These are phyloP conservation scores for Deuterostichococcus epilithicus DNA, from an alignment of 139 green algal genomes.

Conservation along the genomic window DNA sequence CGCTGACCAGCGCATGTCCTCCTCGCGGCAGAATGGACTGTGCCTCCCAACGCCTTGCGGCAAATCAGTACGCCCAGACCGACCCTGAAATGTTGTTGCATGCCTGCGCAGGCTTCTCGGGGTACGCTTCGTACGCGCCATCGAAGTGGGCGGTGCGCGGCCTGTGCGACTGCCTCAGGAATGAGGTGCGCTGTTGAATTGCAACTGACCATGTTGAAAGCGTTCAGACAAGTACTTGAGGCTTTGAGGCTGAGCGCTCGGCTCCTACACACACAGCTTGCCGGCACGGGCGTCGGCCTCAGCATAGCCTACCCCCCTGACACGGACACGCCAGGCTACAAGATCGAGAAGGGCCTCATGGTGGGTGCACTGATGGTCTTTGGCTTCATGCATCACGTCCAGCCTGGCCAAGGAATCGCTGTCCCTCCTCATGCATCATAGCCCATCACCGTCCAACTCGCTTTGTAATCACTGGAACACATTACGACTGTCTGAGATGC, in stretches of 20 bases:
- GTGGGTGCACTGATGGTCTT: constrained; percentile 12
- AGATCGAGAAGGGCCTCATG: constrained; percentile 63
- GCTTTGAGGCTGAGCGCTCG: not conserved
- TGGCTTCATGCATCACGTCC: not conserved
- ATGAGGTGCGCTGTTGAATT: constrained; percentile 51
- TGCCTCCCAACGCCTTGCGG: too few relatives aligned
- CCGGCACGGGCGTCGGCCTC: constrained; percentile 58
- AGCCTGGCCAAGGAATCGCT: not conserved
- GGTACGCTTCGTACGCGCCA: constrained; percentile 69
- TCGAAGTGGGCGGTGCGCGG: constrained; percentile 81
- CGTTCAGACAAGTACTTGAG: not conserved
- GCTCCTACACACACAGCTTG: constrained; percentile 41
- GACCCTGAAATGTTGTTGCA: too few relatives aligned
- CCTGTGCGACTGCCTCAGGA: constrained; percentile 75
- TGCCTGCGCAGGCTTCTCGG: constrained; percentile 50
- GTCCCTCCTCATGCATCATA: constrained; percentile 4
- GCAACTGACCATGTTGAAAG: not conserved
- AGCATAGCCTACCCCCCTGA: constrained; percentile 77
- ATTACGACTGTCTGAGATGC: not conserved
- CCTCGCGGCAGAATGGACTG: too few relatives aligned
- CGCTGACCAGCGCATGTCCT: too few relatives aligned
- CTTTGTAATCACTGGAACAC: not conserved
- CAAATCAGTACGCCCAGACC: too few relatives aligned
- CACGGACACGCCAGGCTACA: constrained; percentile 77
- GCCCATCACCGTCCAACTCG: not conserved